Conservation (phyloP, 2,329 filamentous ascomycete genomes). For the Aspergillus quadricinctus region DNA sequence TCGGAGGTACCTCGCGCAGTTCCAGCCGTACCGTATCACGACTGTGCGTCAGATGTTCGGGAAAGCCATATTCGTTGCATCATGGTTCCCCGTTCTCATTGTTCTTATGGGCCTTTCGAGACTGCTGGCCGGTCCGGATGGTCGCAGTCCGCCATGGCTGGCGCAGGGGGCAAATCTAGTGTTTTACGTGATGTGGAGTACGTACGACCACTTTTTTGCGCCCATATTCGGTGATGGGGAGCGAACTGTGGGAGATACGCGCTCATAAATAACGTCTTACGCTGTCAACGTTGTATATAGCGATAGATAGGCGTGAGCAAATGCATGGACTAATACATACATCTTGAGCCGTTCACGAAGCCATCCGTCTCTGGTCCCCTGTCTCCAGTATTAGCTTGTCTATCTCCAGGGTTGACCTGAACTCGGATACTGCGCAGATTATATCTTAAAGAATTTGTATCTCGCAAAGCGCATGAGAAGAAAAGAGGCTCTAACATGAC, state of each 20-base stretch:
- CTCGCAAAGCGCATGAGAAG: conserved; percentile 1
- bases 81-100: conserved; percentile 58
- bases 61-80: conserved; percentile 54
- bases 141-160: conserved; percentile 66
- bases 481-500: conserved; percentile 1
- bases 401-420: background rate
- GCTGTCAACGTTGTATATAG: background rate
- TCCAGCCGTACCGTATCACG: conserved; percentile 69
- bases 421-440: background rate
- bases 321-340: background rate
- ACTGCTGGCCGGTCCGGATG: conserved; percentile 59
- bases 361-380: background rate
- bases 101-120: conserved; percentile 45
- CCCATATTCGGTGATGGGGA: conserved; percentile 82
- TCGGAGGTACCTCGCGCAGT: conserved; percentile 62
- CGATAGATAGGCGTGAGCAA: background rate
- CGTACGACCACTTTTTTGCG: conserved; percentile 62
- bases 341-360: background rate
- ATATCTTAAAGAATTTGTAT: background rate
- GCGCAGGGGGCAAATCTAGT: conserved; percentile 48
- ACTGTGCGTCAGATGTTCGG: conserved; percentile 63
- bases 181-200: conserved; percentile 58
- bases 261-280: background rate
- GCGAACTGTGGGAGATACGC: conserved; percentile 45
- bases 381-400: too few species aligned